These are phyloP conservation scores for Trichomonas tenax DNA, from an alignment of 208 protist genomes.

Conservation along the genomic window DNA sequence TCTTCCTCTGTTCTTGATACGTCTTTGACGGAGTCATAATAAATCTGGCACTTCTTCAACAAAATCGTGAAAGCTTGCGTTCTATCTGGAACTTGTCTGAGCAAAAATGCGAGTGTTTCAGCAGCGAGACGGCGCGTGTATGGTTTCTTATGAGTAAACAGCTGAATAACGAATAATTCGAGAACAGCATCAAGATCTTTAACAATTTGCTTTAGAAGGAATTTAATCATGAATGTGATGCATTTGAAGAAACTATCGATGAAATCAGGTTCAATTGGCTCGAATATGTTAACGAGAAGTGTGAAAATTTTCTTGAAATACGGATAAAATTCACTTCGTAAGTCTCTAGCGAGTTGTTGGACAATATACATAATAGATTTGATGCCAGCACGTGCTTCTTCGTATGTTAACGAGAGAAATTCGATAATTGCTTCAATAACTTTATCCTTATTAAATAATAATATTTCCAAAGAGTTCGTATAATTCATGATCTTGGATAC, in stretches of 20 bases:
- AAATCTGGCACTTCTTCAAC: not conserved
- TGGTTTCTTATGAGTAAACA: not conserved
- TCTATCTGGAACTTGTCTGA: not conserved
- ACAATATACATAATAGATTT: not conserved
- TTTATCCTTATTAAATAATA: conserved; percentile 8
- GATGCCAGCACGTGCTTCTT: not conserved
- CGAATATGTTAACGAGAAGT: not conserved
- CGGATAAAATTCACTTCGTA: not conserved
- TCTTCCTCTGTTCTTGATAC: not conserved
- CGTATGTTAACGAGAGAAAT: not conserved
- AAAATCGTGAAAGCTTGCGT: not conserved
- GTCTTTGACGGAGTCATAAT: not conserved
- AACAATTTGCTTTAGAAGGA: not conserved
- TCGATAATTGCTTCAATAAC: not conserved
- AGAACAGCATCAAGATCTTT: not conserved
- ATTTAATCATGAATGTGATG: not conserved
- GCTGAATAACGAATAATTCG: not conserved
- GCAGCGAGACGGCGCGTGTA: not conserved
- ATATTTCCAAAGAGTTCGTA: not conserved
- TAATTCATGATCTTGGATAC: not conserved
- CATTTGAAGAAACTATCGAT: not conserved
- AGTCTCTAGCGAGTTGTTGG: not conserved
- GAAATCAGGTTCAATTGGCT: not conserved
- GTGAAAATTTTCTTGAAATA: not conserved
- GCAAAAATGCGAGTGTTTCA: not conserved